Percentiles rank a stretch among this genome's conserved stretches.
phyloP scores from a whole-genome alignment of 2,329 filamentous ascomycete species.

The Colletotrichum cordylinicola region DNA sequence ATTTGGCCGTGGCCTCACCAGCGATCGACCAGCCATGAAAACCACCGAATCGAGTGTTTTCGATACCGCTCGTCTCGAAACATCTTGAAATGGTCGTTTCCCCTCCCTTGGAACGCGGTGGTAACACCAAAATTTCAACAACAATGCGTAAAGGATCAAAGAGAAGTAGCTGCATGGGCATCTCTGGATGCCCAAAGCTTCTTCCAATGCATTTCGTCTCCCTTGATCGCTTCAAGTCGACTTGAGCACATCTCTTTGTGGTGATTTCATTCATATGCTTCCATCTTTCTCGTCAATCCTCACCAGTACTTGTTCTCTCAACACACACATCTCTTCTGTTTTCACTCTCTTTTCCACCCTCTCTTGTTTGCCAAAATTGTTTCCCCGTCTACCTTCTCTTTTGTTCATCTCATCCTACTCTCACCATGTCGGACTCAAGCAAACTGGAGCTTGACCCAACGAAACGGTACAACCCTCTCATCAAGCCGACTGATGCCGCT shows the following conservation, averaged over 20 bases:
- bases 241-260: background rate
- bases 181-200: background rate
- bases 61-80: background rate
- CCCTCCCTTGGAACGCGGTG: background rate
- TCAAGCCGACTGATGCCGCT: constrained; percentile 26
- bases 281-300: background rate
- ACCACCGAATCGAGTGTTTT: background rate
- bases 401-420: background rate
- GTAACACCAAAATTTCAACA: background rate
- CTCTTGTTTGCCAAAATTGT: background rate
- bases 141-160: background rate
- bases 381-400: background rate
- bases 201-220: background rate
- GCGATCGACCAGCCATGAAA: background rate
- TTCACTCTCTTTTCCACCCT: background rate
- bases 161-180: background rate
- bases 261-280: background rate
- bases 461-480: constrained; percentile 25
- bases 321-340: background rate
- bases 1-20: background rate
- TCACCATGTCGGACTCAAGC: background rate
- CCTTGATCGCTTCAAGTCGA: background rate
- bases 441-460: background rate
- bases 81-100: background rate
- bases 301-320: background rate